A percentile compares a stretch with the other conserved stretches of the same genome.
Conservation (phyloP, 257 asterid species). For the Solanum infundibuliforme region DNA sequence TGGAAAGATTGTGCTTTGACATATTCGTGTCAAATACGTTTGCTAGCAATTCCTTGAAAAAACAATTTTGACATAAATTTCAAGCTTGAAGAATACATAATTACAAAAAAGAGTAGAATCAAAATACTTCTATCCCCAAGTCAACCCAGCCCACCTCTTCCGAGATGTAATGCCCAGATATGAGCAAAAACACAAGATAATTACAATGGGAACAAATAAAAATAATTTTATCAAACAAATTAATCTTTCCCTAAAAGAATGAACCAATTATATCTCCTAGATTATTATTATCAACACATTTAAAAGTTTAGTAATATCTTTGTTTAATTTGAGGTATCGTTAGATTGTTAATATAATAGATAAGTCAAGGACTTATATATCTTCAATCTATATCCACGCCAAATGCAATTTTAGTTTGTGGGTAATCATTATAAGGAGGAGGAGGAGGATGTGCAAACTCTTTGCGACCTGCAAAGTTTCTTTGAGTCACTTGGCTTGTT, state of each 20-base stretch:
- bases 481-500: neutral
- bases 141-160: too few relatives aligned
- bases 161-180: neutral
- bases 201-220: neutral
- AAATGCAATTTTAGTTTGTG: neutral
- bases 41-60: too few relatives aligned
- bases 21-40: too few relatives aligned
- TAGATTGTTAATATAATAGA: neutral
- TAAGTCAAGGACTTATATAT: neutral
- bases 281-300: neutral
- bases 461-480: neutral
- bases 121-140: too few relatives aligned
- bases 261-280: neutral
- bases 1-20: too few relatives aligned
- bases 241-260: neutral
- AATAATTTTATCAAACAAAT: neutral
- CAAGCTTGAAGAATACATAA: too few relatives aligned
- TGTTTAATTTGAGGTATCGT: neutral
- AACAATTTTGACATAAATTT: too few relatives aligned
- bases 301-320: neutral
- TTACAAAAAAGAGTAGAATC: too few relatives aligned
- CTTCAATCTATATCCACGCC: constrained; percentile 1
- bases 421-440: neutral
- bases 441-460: neutral
- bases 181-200: neutral